Evolutionary conservation across 1,284 basidiomycete species (phyloP), one percentile per base, ranked within the genome.

Genomic region (Fomitopsis palustris): DNA sequence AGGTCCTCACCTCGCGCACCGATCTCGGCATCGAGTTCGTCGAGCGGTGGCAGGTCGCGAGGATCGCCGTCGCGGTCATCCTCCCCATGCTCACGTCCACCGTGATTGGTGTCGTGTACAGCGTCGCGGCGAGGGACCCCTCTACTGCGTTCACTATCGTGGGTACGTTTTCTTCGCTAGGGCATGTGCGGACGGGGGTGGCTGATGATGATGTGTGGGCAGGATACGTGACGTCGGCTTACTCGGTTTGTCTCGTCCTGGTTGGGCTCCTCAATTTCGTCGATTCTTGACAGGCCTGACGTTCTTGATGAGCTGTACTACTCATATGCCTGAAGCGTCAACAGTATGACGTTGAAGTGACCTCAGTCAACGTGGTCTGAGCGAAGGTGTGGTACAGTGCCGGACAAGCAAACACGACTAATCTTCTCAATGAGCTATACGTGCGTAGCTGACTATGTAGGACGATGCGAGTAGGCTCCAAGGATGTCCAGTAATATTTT

Each of bases 1-100:
- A 64, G 17, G 65, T 61, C 4, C 59, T 68, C n/a, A 66, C 65
- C 6, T 57, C 53, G 16, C 57, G 60, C 31, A 56, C 58, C 3
- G 60, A 62, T n/a, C 55, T 61, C 52, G 65, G 66, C 12, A 61
- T 67, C 41, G 63, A 66, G 53, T 68, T 65, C 54, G 59, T 68
- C 21, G 65, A 68, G 54, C 61, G 64, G 25, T 68, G 64, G 63
- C 61, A 65, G 55, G 52, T 65, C 38, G 56, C 25, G 29, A 58
- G 65, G 31, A 63, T 68, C 54, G 51, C 60, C 14, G 21, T 64
- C 42, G 61, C 62, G 19, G 57, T 64, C 33, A 42, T 64, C 3
- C 27, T 62, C 4, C 64, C 66, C 8, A 62, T 66, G 3, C 3
- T 62, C 7, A 39, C 52, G 4, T 66, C 66, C 0, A 31, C 62